phyloP scores from a whole-genome alignment of 2,329 filamentous ascomycete genomes.

The Hirsutella thompsonii region DNA sequence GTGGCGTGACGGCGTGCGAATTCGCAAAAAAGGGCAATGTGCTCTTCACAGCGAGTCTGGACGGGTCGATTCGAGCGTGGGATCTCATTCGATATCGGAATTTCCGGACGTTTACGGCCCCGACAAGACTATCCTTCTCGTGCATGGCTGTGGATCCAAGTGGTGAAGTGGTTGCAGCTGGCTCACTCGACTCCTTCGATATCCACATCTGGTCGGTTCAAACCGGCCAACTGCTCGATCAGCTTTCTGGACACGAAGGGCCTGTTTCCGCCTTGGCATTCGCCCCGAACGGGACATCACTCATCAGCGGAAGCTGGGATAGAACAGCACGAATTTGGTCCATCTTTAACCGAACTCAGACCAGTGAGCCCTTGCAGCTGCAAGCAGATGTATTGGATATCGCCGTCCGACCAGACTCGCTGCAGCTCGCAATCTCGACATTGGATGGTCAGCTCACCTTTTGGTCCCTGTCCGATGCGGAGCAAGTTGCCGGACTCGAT shows the following conservation, averaged over 20 bases:
- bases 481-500: conserved; percentile 77
- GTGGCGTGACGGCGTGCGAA: conserved; percentile 85
- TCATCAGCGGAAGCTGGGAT: conserved; percentile 95
- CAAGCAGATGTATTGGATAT: conserved; percentile 84
- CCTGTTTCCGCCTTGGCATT: conserved; percentile 84
- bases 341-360: conserved; percentile 87
- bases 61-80: conserved; percentile 91
- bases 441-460: conserved; percentile 90
- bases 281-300: conserved; percentile 67
- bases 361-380: conserved; percentile 83
- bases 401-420: conserved; percentile 77
- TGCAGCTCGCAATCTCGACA: conserved; percentile 83
- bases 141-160: conserved; percentile 94
- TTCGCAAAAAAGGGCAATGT: conserved; percentile 94
- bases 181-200: conserved; percentile 90
- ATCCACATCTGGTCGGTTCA: conserved; percentile 98
- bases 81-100: conserved; percentile 93
- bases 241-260: conserved; percentile 83
- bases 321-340: conserved; percentile 92
- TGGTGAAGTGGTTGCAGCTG: conserved; percentile 90
- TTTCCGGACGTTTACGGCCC: conserved; percentile 93
- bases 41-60: conserved; percentile 86
- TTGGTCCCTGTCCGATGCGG: conserved; percentile 81
- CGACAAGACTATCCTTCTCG: conserved; percentile 81
- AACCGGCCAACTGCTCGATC: conserved; percentile 87